Percentiles rank a stretch among this genome's conserved stretches.
These are phyloP conservation scores for Ceriops decandra DNA, from an alignment of 345 rosid species.

Conservation along the genomic window DNA sequence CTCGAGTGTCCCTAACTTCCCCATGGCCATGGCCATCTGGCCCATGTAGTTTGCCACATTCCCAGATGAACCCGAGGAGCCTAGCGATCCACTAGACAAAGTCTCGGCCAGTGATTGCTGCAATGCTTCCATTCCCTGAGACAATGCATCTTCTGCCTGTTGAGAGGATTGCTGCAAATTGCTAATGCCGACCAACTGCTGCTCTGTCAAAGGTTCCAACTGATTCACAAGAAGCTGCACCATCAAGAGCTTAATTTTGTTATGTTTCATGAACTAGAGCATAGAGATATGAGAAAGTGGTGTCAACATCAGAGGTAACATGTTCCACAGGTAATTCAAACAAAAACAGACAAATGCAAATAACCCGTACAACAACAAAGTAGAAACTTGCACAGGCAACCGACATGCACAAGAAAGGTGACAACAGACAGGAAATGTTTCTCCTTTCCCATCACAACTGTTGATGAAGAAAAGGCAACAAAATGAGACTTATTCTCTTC, in stretches of 20 bases:
- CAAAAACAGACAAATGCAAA: too few species aligned
- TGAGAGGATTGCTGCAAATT: slow-evolving; percentile 96
- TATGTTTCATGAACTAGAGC: not conserved
- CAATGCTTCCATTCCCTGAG: slow-evolving; percentile 99
- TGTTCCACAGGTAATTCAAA: too few species aligned
- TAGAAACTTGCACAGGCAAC: too few species aligned
- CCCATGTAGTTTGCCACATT: slow-evolving; percentile 97
- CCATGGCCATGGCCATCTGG: slow-evolving; percentile 99
- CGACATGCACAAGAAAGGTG: too few species aligned
- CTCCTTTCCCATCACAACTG: too few species aligned
- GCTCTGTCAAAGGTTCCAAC: slow-evolving; percentile 95
- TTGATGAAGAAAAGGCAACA: too few species aligned
- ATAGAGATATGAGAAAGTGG: too few species aligned
- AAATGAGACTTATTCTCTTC: too few species aligned
- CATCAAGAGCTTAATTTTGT: slow-evolving; percentile 9
- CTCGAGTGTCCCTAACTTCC: slow-evolving; percentile 94
- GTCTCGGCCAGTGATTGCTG: slow-evolving; percentile 96
- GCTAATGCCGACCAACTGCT: slow-evolving; percentile 67
- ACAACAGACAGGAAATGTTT: too few species aligned
- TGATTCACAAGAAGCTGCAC: slow-evolving; percentile 82
- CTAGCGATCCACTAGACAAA: slow-evolving; percentile 77
- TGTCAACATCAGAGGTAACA: too few species aligned
- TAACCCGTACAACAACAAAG: too few species aligned
- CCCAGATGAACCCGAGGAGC: slow-evolving; percentile 77
- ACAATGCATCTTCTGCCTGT: slow-evolving; percentile 97